Evolutionary conservation across 2,329 filamentous ascomycete species (phyloP).

Genomic region (Diaporthe destruens): DNA sequence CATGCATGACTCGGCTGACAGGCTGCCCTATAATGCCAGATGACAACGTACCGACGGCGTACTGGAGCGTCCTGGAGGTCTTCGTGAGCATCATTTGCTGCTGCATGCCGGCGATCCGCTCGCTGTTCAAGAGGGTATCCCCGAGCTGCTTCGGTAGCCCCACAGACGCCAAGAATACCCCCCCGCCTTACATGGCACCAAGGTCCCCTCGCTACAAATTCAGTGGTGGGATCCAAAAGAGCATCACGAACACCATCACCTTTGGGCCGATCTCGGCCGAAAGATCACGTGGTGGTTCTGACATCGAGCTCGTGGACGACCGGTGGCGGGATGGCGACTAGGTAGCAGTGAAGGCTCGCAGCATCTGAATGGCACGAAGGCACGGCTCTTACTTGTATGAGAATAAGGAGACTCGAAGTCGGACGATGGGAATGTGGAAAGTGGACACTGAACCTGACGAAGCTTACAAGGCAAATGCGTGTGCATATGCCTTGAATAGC

Average conservation of each 20-base stretch:
- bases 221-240: slow-evolving; percentile 21
- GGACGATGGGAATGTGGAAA: not conserved
- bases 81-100: slow-evolving; percentile 23
- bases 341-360: not conserved
- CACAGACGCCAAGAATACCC: slow-evolving; percentile 1
- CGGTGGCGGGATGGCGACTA: slow-evolving; percentile 18
- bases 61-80: slow-evolving; percentile 21
- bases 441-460: not conserved
- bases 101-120: slow-evolving; percentile 22
- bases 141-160: slow-evolving; percentile 18
- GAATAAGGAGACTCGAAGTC: not conserved
- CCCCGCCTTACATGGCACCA: slow-evolving; percentile 4
- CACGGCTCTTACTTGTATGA: not conserved
- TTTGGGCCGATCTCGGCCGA: slow-evolving; percentile 14
- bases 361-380: not conserved
- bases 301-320: slow-evolving; percentile 24
- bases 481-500: not conserved
- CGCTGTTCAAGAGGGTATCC: slow-evolving; percentile 10
- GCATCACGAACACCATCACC: slow-evolving; percentile 4
- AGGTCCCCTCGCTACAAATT: slow-evolving; percentile 12
- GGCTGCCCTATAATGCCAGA: not conserved
- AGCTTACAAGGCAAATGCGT: not conserved
- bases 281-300: slow-evolving; percentile 4
- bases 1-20: not conserved
- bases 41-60: slow-evolving; percentile 22